Evolutionary conservation across 2,329 filamentous ascomycete species (phyloP).

Genomic region (Colletotrichum sojae): DNA sequence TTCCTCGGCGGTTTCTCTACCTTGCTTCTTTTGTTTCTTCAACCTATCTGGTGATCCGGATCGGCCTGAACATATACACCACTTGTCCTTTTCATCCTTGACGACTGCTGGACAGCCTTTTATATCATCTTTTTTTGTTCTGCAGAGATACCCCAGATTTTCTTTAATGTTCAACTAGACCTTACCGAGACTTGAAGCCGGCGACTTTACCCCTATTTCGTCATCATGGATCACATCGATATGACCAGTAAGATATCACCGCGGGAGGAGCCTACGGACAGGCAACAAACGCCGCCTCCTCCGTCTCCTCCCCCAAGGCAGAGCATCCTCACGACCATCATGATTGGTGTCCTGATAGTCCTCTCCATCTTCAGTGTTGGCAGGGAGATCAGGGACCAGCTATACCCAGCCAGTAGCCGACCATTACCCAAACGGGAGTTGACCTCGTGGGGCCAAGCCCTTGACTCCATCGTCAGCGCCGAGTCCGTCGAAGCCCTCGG

Average conservation of each 20-base stretch:
- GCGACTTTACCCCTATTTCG: not conserved
- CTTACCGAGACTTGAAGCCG: too few relatives aligned
- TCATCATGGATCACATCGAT: conserved; percentile 16
- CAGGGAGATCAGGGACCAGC: conserved; percentile 26
- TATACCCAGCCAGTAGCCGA: not conserved
- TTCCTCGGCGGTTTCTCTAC: conserved; percentile 13
- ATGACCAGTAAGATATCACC: conserved; percentile 25
- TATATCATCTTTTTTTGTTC: not conserved
- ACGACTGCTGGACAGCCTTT: conserved; percentile 23
- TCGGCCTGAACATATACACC: not conserved
- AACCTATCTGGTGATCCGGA: not conserved
- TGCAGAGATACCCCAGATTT: conserved; percentile 1
- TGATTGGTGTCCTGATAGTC: conserved; percentile 32
- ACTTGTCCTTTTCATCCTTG: not conserved
- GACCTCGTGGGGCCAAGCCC: conserved; percentile 37
- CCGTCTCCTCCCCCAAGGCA: conserved; percentile 3
- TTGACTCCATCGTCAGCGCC: conserved; percentile 36
- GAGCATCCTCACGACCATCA: conserved; percentile 4
- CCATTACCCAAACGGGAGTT: not conserved
- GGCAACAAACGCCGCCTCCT: not conserved
- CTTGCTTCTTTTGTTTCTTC: conserved; percentile 1
- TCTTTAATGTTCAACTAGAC: conserved; percentile 21
- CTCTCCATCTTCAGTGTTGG: conserved; percentile 37
- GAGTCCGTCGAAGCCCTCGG: conserved; percentile 35
- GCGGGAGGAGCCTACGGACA: not conserved